These are phyloP conservation scores for Xylaria castorea DNA, from an alignment of 495 filamentous ascomycete species.

Conservation along the genomic window DNA sequence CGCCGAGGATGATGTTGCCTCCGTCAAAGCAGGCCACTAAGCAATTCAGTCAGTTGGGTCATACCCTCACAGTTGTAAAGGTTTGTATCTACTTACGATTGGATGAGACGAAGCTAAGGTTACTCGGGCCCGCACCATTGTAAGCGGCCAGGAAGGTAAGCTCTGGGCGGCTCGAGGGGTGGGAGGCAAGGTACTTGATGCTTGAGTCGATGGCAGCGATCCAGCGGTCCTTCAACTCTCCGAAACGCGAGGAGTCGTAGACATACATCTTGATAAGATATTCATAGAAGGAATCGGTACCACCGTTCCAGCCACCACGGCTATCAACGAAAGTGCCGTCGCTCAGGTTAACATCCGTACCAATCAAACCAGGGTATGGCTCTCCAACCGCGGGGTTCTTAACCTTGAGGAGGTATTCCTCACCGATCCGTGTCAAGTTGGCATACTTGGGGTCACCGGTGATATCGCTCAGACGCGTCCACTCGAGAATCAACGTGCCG, in stretches of 20 bases:
- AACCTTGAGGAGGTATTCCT: conserved; percentile 75
- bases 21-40: conserved; percentile 81
- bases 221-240: conserved; percentile 74
- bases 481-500: conserved; percentile 81
- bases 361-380: conserved; percentile 81
- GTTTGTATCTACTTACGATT: conserved; percentile 52
- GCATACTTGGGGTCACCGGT: conserved; percentile 72
- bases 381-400: conserved; percentile 62
- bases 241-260: conserved; percentile 74
- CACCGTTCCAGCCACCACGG: conserved; percentile 79
- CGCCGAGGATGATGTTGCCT: conserved; percentile 88
- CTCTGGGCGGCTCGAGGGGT: conserved; percentile 72
- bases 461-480: conserved; percentile 82
- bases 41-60: background rate
- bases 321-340: conserved; percentile 72
- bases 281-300: conserved; percentile 86
- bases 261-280: conserved; percentile 95
- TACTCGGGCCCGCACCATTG: conserved; percentile 45
- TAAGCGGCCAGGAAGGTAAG: conserved; percentile 78
- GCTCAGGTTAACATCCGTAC: conserved; percentile 67
- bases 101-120: conserved; percentile 59
- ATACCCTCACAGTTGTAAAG: background rate
- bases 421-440: conserved; percentile 67
- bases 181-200: conserved; percentile 73
- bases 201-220: conserved; percentile 77